phyloP scores from a whole-genome alignment of 805 yeast species.

The Kregervanrija delftensis region DNA sequence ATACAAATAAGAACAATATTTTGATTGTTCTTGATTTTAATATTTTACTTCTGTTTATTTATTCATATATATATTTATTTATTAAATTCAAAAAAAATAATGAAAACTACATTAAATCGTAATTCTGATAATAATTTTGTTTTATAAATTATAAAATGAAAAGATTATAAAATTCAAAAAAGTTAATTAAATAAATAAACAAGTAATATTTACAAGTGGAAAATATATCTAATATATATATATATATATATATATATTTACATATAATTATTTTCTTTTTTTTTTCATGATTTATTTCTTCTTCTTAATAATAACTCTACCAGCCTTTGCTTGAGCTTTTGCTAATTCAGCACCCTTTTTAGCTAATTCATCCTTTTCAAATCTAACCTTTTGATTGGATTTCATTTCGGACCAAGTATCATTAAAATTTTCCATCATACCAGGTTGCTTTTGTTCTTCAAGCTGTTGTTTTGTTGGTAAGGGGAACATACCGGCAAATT shows the following conservation, averaged over 20 bases:
- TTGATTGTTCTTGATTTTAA: too few species aligned
- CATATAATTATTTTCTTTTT: neutral
- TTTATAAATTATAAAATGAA: too few species aligned
- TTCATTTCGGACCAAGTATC: conserved; percentile 27
- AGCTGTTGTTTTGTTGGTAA: conserved; percentile 30
- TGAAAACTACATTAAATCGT: too few species aligned
- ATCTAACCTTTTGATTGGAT: conserved; percentile 20
- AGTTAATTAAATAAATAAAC: too few species aligned
- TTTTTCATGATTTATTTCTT: conserved; percentile 8
- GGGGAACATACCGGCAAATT: conserved; percentile 44
- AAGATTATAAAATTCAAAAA: too few species aligned
- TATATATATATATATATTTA: neutral
- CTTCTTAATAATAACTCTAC: conserved; percentile 24
- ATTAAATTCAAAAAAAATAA: too few species aligned
- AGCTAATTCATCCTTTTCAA: conserved; percentile 20
- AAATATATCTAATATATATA: too few species aligned
- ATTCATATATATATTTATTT: too few species aligned
- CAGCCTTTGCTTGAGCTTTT: conserved; percentile 19
- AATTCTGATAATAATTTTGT: too few species aligned
- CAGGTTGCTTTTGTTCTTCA: conserved; percentile 21
- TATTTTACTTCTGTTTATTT: too few species aligned
- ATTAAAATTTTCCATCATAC: conserved; percentile 25
- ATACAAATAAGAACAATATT: too few species aligned
- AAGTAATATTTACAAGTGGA: too few species aligned
- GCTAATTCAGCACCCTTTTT: conserved; percentile 24